Evolutionary conservation across 202 grass and related monocot genomes (phyloP), one percentile per base, ranked within the genome.

Genomic region (Musa balbisiana): DNA sequence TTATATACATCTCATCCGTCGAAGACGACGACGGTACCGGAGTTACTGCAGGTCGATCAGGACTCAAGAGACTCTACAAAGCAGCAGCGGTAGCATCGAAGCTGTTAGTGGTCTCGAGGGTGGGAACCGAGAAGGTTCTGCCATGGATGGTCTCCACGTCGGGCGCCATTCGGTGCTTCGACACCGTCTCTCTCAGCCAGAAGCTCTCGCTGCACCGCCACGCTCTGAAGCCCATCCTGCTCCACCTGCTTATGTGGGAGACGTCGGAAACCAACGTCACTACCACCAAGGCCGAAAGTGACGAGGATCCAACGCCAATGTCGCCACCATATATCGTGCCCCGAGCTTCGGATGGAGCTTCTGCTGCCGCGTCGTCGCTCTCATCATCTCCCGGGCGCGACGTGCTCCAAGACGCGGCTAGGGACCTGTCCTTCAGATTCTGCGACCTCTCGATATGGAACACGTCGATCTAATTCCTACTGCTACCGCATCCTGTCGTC

Each of bases 161-260:
- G 4, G 88, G 88, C 5, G 85, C 91, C 77, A 83, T 98, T 79
- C 84, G 82, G 77, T 98, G 94, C 85, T 98, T 85, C 55, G 94
- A 98, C 85, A 98, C 91, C 0, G 91, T 98, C 33, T 92, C 94
- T 8, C 87, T 98, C 23, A 98, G 94, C 85, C 94, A 98, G 85
- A 88, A 90, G 58, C 87, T 98, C 51, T 98, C 94, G 27, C 74
- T 98, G 62, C 94, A 98, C 87, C 88, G 91, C 49, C 94, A 98
- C 71, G 94, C 94, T 29, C 73, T 98, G 23, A 80, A 74, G 2
- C 91, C 94, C 23, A 88, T 98, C 84, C 86, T 84, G 52, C 88
- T 92, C 16, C 91, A 94, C 71, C 87, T 98, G 79, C 83, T 98
- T 71, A 56, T 89, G 77, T 98, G 91, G 94, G 90, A 97, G 13